Evolutionary conservation across 1,139 yeast species (phyloP), one percentile per base, ranked within the genome.

Genomic region (Taphrina pruni): DNA sequence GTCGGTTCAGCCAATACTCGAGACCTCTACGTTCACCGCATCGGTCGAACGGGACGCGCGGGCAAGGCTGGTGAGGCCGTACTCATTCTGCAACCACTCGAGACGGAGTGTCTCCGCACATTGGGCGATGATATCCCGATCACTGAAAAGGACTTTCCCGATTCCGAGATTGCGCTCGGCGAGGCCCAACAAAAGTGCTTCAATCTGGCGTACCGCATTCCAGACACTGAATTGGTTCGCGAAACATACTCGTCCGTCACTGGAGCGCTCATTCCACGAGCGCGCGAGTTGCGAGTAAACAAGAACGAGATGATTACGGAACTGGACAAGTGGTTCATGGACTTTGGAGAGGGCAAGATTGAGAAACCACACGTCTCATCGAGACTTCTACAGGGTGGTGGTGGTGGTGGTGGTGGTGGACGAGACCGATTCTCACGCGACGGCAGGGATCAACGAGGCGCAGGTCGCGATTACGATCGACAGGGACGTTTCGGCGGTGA

Each of bases 21-120:
- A 39, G 69, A 65, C 32, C 17, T 58, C 14, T 94, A 92, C 75
- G 86, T 94, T 41, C 99, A 94, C 78, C 84, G 98, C 76, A 89
- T 94, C 69, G 99, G 99, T 65, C 87, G 99, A 78, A 94, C 99
- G 0, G 99, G 98, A 41, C 85, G 99, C 76, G 97, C 97, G 0
- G 98, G 97, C 0, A 86, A 85, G 65, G 77, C 77, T 6, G 98
- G 99, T 62, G 81, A 84, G 7, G 88, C 97, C 12, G 81, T 87
- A 41, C 88, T 97, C 0, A 89, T 90, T 73, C 75, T 90, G 46
- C 81, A 83, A 72, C 87, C 85, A n/a, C 45, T 36, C 45, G 64
- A 57, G 52, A 38, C 41, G 32, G 54, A 21, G 20, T 65, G 57
- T 45, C 52, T 65, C 11, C 52, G 41, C 17, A 32, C 39, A 3